phyloP scores from a whole-genome alignment of 2,329 filamentous ascomycete species.

The Claviceps lovelessii region DNA sequence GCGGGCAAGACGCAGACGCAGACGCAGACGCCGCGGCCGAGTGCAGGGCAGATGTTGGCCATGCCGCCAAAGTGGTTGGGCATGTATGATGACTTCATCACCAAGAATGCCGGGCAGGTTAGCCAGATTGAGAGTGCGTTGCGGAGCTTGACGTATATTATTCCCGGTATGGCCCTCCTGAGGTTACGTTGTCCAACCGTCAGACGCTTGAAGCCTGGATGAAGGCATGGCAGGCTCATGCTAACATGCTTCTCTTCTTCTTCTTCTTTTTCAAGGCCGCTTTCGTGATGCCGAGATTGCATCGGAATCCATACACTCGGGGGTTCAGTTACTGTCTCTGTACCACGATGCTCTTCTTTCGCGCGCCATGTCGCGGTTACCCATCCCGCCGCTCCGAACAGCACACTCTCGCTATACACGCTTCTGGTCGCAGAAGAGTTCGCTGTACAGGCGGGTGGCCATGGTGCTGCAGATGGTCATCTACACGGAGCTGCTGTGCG shows the following conservation, averaged over 20 bases:
- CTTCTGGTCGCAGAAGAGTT: constrained; percentile 48
- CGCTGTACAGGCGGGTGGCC: constrained; percentile 67
- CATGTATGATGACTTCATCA: constrained; percentile 80
- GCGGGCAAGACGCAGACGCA: neutral
- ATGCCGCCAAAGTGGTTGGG: constrained; percentile 49
- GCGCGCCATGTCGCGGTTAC: constrained; percentile 43
- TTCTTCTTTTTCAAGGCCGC: constrained; percentile 36
- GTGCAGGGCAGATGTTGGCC: constrained; percentile 1
- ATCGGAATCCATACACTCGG: constrained; percentile 80
- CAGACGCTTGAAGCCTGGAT: no score
- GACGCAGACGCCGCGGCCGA: neutral
- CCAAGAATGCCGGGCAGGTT: constrained; percentile 84
- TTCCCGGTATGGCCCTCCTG: constrained; percentile 47
- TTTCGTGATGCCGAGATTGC: constrained; percentile 89
- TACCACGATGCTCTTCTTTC: constrained; percentile 85
- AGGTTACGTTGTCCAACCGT: no score
- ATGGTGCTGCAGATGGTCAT: constrained; percentile 77
- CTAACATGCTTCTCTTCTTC: neutral
- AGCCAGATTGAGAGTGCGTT: constrained; percentile 90
- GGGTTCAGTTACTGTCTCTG: constrained; percentile 76
- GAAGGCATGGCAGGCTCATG: neutral
- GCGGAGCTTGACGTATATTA: constrained; percentile 87
- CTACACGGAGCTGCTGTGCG: constrained; percentile 91
- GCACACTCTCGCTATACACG: constrained; percentile 53
- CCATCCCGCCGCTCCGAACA: constrained; percentile 38